phyloP scores from a whole-genome alignment of 2,329 filamentous ascomycete species.

The Microdochium nivale region DNA sequence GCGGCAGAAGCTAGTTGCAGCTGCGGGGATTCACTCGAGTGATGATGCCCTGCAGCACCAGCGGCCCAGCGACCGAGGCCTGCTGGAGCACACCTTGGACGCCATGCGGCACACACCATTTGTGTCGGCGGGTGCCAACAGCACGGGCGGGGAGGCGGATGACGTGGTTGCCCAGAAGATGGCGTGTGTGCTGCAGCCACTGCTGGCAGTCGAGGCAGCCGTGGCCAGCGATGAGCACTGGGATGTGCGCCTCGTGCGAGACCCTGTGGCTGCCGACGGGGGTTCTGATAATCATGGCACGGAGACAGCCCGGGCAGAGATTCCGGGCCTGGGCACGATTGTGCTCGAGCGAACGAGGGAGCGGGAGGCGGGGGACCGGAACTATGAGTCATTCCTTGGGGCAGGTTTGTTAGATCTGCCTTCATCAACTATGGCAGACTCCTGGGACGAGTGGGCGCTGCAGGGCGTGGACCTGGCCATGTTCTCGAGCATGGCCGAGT shows the following conservation, averaged over 20 bases:
- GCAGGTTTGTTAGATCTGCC: too few species aligned
- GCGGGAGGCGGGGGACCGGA: not conserved
- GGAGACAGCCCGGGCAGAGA: conserved; percentile 3
- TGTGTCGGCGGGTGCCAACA: conserved; percentile 7
- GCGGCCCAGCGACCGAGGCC: conserved; percentile 29
- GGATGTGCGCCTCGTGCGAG: not conserved
- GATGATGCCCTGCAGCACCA: conserved; percentile 28
- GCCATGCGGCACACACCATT: conserved; percentile 15
- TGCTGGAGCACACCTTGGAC: conserved; percentile 27
- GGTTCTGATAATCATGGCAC: not conserved
- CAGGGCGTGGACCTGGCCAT: conserved; percentile 21
- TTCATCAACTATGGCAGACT: conserved; percentile 4
- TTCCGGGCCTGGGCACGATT: not conserved
- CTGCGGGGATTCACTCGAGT: conserved; percentile 4
- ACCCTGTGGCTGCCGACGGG: too few species aligned
- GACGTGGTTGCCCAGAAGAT: conserved; percentile 22
- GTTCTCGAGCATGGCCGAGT: conserved; percentile 12
- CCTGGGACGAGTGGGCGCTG: conserved; percentile 13
- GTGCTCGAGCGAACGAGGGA: not conserved
- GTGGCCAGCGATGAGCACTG: not conserved
- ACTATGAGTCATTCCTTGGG: too few species aligned
- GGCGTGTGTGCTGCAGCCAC: conserved; percentile 18
- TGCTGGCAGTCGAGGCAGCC: conserved; percentile 28
- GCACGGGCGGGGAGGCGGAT: conserved; percentile 1
- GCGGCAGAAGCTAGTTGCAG: conserved; percentile 3